Conservation (phyloP, 768 basidiomycete genomes). For the Suillus hirtellus region DNA sequence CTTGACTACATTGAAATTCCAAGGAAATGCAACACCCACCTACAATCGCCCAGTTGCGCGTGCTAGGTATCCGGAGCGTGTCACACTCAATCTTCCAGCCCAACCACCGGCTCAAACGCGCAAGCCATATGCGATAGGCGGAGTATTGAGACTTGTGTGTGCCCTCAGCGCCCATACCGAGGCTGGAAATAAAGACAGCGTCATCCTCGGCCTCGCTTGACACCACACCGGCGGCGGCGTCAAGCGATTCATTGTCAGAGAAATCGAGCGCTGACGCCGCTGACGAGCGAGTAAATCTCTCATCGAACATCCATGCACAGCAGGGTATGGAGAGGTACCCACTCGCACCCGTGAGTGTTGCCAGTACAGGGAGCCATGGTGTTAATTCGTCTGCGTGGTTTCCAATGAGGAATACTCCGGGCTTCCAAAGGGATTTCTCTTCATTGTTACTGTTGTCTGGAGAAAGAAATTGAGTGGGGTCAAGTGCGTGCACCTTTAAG, state of each 20-base stretch:
- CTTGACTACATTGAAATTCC: neutral
- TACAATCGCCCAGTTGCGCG: conserved; percentile 89
- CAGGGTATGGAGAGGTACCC: conserved; percentile 89
- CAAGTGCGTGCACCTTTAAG: conserved; percentile 69
- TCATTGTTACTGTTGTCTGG: conserved; percentile 7
- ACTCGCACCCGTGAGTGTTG: conserved; percentile 57
- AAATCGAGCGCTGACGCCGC: conserved; percentile 22
- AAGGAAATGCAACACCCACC: conserved; percentile 48
- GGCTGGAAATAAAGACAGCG: conserved; percentile 36
- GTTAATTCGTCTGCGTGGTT: conserved; percentile 98
- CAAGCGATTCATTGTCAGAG: conserved; percentile 22
- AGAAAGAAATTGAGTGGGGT: conserved; percentile 49
- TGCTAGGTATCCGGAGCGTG: conserved; percentile 85
- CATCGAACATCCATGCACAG: conserved; percentile 83
- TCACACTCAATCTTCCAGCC: conserved; percentile 92
- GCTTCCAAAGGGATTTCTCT: conserved; percentile 31
- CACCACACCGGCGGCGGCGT: conserved; percentile 20
- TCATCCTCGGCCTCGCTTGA: conserved; percentile 22
- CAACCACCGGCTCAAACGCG: conserved; percentile 63
- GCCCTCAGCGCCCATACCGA: conserved; percentile 66
- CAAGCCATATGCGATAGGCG: conserved; percentile 86
- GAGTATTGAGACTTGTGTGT: conserved; percentile 70
- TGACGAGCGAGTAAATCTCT: conserved; percentile 55
- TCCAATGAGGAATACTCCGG: conserved; percentile 77
- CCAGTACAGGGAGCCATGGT: conserved; percentile 88